These are phyloP conservation scores for Boletus reticuloceps DNA, from an alignment of 768 basidiomycete species.

Conservation along the genomic window DNA sequence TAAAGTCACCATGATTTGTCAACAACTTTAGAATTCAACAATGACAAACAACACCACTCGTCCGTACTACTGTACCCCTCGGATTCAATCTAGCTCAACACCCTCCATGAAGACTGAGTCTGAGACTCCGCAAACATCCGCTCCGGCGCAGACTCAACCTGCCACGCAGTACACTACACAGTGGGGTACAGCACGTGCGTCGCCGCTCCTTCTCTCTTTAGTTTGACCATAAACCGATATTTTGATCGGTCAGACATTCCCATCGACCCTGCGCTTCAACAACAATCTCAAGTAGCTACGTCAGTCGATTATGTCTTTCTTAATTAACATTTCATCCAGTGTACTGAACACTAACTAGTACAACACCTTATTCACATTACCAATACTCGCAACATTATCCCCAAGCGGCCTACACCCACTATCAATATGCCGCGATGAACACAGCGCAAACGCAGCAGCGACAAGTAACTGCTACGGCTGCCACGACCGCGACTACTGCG, in stretches of 20 bases:
- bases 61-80: neutral
- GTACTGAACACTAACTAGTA: constrained; percentile 30
- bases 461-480: constrained; percentile 15
- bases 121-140: constrained; percentile 34
- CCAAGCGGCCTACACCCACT: constrained; percentile 41
- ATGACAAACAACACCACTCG: neutral
- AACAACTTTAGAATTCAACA: no score
- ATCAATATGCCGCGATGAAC: constrained; percentile 36
- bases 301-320: constrained; percentile 25
- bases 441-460: constrained; percentile 33
- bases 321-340: neutral
- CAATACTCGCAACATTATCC: constrained; percentile 39
- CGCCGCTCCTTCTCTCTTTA: neutral
- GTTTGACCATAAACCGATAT: neutral
- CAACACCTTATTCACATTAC: constrained; percentile 50
- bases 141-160: constrained; percentile 30
- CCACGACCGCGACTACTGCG: constrained; percentile 13
- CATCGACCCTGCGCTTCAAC: constrained; percentile 68
- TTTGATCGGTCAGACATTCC: constrained; percentile 48
- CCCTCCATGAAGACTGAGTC: constrained; percentile 43
- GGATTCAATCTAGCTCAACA: neutral
- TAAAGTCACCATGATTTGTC: no score
- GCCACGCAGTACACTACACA: constrained; percentile 35
- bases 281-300: constrained; percentile 49
- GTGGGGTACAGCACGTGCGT: constrained; percentile 40